Evolutionary conservation across 2,329 filamentous ascomycete species (phyloP), one percentile per base, ranked within the genome.

Genomic region (Aspergillus glaucus): DNA sequence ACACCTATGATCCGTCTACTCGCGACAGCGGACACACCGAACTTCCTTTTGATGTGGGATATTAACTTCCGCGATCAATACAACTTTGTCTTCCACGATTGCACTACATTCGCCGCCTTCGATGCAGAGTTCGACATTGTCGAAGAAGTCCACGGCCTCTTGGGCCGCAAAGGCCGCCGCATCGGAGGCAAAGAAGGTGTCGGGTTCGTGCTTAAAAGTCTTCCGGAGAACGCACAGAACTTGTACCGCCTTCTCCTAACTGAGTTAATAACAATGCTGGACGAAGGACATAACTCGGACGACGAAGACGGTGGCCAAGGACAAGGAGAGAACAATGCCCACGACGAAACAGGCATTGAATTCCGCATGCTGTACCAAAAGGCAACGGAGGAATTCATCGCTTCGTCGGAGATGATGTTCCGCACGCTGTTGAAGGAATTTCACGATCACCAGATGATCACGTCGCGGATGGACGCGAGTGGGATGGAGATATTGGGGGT

Each of bases 371-470:
- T 98, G 55, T 98, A 97, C 64, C 90, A 95, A 65, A 96, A 95
- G 73, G 91, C 93, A 2, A 86, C 92, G 4, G 91, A 96, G 70
- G 90, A 95, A 63, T 97, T 98, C 67, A 93, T 98, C 44, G 96
- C 92, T 67, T 93, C 88, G 59, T 95, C 87, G 51, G 93, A 97
- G 72, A 90, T 97, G 80, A 90, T 88, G 53, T 97, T 97, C 73
- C 80, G 93, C 52, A 95, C 91, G 22, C 68, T 98, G 64, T 71
- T 98, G 54, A 97, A 97, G 72, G 93, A 98, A 79, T 93, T 98
- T 67, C 89, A 96, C 65, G 93, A 98, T 62, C 93, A 98, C 73
- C 89, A 96, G 63, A 97, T 98, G 83, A 87, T 98, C 54, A 88
- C 88, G 48, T 94, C 87, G 53, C 82, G 84, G 53, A 92, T 92